Evolutionary conservation across 2,329 filamentous ascomycete genomes (phyloP).

Genomic region (Microdochium trichocladiopsis): DNA sequence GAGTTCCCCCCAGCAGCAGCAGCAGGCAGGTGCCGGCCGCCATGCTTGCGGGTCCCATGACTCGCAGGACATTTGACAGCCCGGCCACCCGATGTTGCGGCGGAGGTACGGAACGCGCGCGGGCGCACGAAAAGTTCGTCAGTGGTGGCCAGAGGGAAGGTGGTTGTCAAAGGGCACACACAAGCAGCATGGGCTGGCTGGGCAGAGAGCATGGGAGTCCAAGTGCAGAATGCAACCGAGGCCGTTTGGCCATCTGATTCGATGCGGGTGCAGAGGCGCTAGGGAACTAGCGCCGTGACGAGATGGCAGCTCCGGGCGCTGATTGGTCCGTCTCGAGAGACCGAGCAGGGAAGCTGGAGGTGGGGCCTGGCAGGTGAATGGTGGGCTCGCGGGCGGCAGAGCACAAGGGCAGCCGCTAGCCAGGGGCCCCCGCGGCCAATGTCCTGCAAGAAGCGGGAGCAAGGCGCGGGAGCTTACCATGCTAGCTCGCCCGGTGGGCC

Average conservation of each 20-base stretch:
- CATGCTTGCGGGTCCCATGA: neutral
- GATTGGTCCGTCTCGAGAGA: neutral
- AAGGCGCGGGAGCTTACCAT: neutral
- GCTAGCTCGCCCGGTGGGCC: neutral
- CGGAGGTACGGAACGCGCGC: neutral
- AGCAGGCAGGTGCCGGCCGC: too few species aligned
- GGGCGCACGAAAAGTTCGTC: neutral
- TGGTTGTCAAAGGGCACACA: neutral
- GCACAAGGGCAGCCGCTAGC: neutral
- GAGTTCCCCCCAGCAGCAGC: too few species aligned
- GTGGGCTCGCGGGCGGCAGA: neutral
- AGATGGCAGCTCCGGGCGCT: neutral
- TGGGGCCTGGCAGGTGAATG: neutral
- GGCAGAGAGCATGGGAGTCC: neutral
- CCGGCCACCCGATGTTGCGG: too few species aligned
- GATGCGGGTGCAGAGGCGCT: neutral
- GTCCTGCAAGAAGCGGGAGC: conserved; percentile 1
- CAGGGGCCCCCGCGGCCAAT: neutral
- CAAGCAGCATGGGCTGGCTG: too few species aligned
- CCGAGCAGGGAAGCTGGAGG: neutral
- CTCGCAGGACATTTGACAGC: neutral
- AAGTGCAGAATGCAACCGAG: neutral
- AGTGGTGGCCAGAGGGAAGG: neutral
- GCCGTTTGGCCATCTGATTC: neutral
- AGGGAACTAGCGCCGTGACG: neutral